Evolutionary conservation across 345 rosid genomes (phyloP).

Genomic region (Salix exigua): DNA sequence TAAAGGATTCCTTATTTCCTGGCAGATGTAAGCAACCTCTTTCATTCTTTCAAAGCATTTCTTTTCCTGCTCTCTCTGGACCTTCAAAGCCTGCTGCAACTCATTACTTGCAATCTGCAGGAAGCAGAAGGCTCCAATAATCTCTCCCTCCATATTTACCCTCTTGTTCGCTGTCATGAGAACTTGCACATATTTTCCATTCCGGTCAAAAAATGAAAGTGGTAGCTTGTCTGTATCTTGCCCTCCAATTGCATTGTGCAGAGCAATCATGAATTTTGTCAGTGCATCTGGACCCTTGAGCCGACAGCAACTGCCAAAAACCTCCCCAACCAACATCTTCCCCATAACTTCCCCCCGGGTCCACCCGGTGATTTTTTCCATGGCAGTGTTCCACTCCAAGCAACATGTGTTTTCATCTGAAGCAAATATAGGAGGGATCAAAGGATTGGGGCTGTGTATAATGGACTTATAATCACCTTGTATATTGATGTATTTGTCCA

Average conservation of each 20-base stretch:
- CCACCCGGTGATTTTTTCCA: constrained; percentile 96
- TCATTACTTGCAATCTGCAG: constrained; percentile 93
- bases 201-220: constrained; percentile 69
- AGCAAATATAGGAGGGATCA: constrained; percentile 97
- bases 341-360: constrained; percentile 61
- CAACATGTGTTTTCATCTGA: constrained; percentile 88
- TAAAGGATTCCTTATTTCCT: constrained; percentile 70
- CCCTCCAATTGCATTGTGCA: constrained; percentile 87
- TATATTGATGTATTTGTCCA: constrained; percentile 91
- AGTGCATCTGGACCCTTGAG: constrained; percentile 87
- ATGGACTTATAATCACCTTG: constrained; percentile 94
- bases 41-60: constrained; percentile 58
- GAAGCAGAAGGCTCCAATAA: constrained; percentile 91
- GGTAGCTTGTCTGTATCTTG: constrained; percentile 81
- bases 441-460: constrained; percentile 82
- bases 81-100: constrained; percentile 74
- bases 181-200: constrained; percentile 67
- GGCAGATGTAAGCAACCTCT: constrained; percentile 81
- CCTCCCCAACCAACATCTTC: constrained; percentile 88
- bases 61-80: constrained; percentile 71
- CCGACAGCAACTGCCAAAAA: constrained; percentile 80
- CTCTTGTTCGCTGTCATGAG: constrained; percentile 88
- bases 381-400: constrained; percentile 95
- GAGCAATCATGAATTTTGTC: constrained; percentile 84
- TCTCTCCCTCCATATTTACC: constrained; percentile 60